Base-by-base conservation (phyloP, 352 stramenopile genomes). In the Phytopythium boreale region DNA sequence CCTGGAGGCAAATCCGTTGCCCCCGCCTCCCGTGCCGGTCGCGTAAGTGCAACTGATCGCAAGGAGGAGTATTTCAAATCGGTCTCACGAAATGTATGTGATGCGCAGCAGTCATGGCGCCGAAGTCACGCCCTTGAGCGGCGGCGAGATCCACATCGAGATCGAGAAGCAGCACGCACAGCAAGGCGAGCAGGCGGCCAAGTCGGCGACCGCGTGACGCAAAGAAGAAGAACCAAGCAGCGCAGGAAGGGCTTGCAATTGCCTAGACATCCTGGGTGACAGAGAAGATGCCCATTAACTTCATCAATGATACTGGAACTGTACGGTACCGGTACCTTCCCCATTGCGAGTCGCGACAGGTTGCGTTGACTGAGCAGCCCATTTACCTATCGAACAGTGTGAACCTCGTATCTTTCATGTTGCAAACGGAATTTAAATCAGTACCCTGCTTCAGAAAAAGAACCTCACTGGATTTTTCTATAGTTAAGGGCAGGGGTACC, bases 111-210 rank as follows among this genome's bases (percentile, higher is more conserved):
- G 69, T 19, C 71, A 73, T 52, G 74, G 75, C 1, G 75, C 79
- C 0, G 82, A 91, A 34, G 79, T 91, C 66, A 72, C 68, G 24
- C 82, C 80, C 2, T 55, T 91, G 10, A 82, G 65, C 63, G 84
- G 67, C 41, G 74, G 74, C n/a, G 82, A 91, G 73, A 88, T 91
- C 63, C 80, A 88, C 44, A 68, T 91, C 36, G 73, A 88, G 43
- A 70, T 89, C 63, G 80, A 91, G 72, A 72, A 71, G 66, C 78
- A 86, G 62, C 63, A 62, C 27, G 56, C 64, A 57, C 71, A 66
- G 39, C 64, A 72, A n/a, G 47, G 62, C 39, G 67, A 70, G 58
- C 15, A 53, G 12, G 53, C 29, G 29, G 37, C 34, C 55, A 51
- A 9, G n/a, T 10, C 7, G 56, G 8, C 56, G 12, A 3, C 22